A percentile compares a stretch with the other conserved stretches of the same genome.
Evolutionary conservation across 1,284 basidiomycete species (phyloP).

Genomic region (Cystobasidium sp.): DNA sequence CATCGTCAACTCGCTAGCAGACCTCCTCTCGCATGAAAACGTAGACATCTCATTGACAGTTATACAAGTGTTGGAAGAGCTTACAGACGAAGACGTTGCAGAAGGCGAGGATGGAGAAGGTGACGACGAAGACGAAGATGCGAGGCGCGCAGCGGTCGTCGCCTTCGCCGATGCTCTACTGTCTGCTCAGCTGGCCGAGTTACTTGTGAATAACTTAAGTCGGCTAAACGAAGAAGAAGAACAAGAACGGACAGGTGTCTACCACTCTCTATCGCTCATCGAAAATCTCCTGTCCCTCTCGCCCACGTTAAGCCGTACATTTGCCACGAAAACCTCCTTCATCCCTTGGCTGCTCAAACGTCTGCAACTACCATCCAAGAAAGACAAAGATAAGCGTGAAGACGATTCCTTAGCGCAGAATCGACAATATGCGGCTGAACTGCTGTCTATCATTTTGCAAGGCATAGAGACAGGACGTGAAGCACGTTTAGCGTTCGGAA

Average conservation of each 20-base stretch:
- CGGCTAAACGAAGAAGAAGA: constrained; percentile 79
- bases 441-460: constrained; percentile 86
- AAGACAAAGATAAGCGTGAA: constrained; percentile 42
- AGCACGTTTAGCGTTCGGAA: constrained; percentile 56
- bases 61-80: constrained; percentile 86
- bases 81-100: constrained; percentile 94
- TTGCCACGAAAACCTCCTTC: constrained; percentile 66
- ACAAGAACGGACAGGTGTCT: constrained; percentile 84
- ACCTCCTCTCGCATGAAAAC: constrained; percentile 82
- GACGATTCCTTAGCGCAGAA: constrained; percentile 54
- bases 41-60: constrained; percentile 91
- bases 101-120: constrained; percentile 74
- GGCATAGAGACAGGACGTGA: constrained; percentile 58
- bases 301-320: constrained; percentile 53
- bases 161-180: constrained; percentile 59
- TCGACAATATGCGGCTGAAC: constrained; percentile 59
- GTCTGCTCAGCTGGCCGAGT: constrained; percentile 66
- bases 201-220: constrained; percentile 84
- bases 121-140: constrained; percentile 62
- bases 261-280: constrained; percentile 87
- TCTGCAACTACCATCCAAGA: constrained; percentile 64
- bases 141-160: constrained; percentile 65
- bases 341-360: constrained; percentile 79
- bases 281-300: constrained; percentile 90
- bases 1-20: constrained; percentile 71